These are phyloP conservation scores for Meredithiella fracta DNA, from an alignment of 2,329 filamentous ascomycete species.

Conservation along the genomic window DNA sequence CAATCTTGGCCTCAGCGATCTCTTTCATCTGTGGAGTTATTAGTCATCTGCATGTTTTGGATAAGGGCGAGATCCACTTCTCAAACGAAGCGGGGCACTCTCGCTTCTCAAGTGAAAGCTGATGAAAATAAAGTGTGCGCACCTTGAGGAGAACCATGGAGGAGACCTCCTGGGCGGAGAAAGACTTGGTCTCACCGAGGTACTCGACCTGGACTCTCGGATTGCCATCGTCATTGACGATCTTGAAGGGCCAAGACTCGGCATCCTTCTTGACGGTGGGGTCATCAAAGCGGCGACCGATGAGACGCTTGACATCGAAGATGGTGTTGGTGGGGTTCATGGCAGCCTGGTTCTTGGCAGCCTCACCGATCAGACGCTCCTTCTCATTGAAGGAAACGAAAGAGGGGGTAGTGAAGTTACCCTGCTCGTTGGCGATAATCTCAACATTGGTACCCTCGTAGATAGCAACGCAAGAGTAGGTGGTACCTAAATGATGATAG, in stretches of 20 bases:
- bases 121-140: slow-evolving; percentile 20
- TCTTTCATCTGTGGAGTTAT: slow-evolving; percentile 70
- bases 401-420: slow-evolving; percentile 94
- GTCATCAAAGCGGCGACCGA: slow-evolving; percentile 90
- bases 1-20: slow-evolving; percentile 93
- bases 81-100: not conserved
- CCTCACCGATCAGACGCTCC: slow-evolving; percentile 98
- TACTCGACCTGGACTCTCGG: slow-evolving; percentile 93
- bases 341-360: slow-evolving; percentile 98
- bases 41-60: not conserved
- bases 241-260: slow-evolving; percentile 98
- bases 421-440: slow-evolving; percentile 99
- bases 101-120: not conserved
- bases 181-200: slow-evolving; percentile 83
- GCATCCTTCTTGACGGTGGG: slow-evolving; percentile 97
- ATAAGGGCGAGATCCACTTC: not conserved
- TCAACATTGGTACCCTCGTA: slow-evolving; percentile 99
- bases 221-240: slow-evolving; percentile 73
- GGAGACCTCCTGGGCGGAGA: slow-evolving; percentile 97
- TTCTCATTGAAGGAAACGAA: slow-evolving; percentile 98
- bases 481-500: slow-evolving; percentile 54
- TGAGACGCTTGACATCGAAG: slow-evolving; percentile 99
- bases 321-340: slow-evolving; percentile 98
- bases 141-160: slow-evolving; percentile 98
- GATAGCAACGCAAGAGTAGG: slow-evolving; percentile 98